Base-by-base conservation (phyloP, 139 green algal genomes). In the Pleodorina starrii region DNA sequence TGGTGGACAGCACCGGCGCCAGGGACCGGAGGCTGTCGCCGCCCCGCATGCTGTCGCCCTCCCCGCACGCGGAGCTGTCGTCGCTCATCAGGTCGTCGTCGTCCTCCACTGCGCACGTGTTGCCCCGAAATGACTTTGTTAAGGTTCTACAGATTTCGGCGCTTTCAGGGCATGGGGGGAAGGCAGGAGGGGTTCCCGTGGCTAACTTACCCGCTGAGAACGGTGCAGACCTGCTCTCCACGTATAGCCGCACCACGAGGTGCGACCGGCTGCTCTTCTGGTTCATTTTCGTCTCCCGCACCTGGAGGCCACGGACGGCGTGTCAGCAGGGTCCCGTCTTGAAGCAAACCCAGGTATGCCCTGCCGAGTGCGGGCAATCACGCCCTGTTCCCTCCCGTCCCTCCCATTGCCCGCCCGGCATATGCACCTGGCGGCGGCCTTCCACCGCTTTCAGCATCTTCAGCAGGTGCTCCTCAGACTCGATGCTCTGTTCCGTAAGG, bases 221-320 rank as follows among this genome's bases (percentile, higher is more conserved):
- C 27, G 72, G 40, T 9, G 50, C 66, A 35, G 91, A 68, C 7
- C 92, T 86, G 88, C 93, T 95, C 84, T 97, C 94, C n/a, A 96
- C 85, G 40, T 92, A 93, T 60, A 96, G 80, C 0, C 92, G 88
- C 57, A 96, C 90, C 27, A 99, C 94, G 27, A 95, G 95, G 95
- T 99, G 97, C 4, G 93, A 97, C 44, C 98, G 91, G 71, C 91
- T 96, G 90, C 89, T 96, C 84, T 91, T 93, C 69, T 96, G 91
- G 92, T 99, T 99, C 98, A 99, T 99, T 35, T 96, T 96, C 25
- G 98, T 99, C 89, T 99, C 97, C 5, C 97, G 95, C 43, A 98
- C 90, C 93, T 95, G 87, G 25, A 74, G 54, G 29, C n/a, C n/a
- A n/a, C n/a, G n/a, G n/a, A n/a, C n/a, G n/a, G n/a, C n/a, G n/a